Base-by-base conservation (phyloP, 2,329 filamentous ascomycete species). In the Colletotrichum neosansevieriae region DNA sequence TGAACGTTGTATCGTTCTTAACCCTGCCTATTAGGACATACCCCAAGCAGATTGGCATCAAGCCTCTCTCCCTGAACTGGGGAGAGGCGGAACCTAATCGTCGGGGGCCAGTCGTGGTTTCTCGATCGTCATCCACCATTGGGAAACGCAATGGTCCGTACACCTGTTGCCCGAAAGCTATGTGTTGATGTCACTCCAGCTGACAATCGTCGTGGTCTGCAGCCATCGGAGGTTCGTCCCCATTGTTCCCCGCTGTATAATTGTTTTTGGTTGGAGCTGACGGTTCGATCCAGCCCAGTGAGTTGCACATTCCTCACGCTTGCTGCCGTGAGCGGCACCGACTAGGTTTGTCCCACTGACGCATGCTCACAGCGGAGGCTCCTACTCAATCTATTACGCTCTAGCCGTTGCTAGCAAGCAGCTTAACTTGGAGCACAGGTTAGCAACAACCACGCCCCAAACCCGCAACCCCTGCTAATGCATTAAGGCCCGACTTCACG, bases 341-440 rank as follows among this genome's bases (percentile, higher is more conserved):
- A 9, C 13, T 21, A 29, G 15, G 13, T 40, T 3, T 29, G 42
- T 29, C 11, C 29, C 6, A 45, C 64, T 59, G 29, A 63, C 15
- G 17, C 36, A 17, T 54, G 12, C 21, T 34, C 5, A n/a, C 53
- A 82, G 80, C 44, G 95, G 96, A 71, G 95, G 96, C 65, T 98
- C 94, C 4, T 98, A 99, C 79, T 94, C 93, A 70, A 95, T 98
- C 72, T 98, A 98, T 82, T 94, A 97, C 77, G 95, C 95, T 21
- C 86, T 98, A 32, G 95, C 95, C 12, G 90, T 98, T 72, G 95
- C 95, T 21, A 96, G 93, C 77, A 94, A 95, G 74, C 92, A 98
- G 77, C 87, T 98, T 66, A 89, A 93, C 70, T 86, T 89, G 45
- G 91, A 97, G 73, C 94, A 98, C 80, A 92, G 80, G 86, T 87